Percentiles rank a stretch among this genome's conserved stretches.
Conservation (phyloP, 2,329 filamentous ascomycete genomes). For the Ceratocystis diversiconidia region DNA sequence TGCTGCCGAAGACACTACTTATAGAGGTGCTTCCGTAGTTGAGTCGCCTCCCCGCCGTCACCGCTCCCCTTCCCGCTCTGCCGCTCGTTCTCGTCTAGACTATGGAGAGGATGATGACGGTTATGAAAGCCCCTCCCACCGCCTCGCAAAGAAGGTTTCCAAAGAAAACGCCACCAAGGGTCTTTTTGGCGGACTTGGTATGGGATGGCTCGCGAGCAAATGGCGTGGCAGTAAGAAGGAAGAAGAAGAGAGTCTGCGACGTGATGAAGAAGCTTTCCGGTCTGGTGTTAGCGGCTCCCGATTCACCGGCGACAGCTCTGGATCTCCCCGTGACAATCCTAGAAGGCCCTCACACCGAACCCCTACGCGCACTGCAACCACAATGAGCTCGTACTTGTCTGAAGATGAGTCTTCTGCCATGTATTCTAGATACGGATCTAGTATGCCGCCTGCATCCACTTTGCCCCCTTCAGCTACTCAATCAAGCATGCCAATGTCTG, state of each 20-base stretch:
- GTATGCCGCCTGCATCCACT: not conserved
- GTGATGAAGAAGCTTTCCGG: slow-evolving; percentile 39
- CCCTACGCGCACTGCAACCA: slow-evolving; percentile 9
- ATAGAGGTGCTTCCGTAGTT: slow-evolving; percentile 11
- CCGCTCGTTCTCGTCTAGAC: slow-evolving; percentile 30
- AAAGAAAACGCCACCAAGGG: slow-evolving; percentile 36
- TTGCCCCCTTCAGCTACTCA: slow-evolving; percentile 6
- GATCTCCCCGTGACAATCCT: slow-evolving; percentile 14
- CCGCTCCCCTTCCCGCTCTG: slow-evolving; percentile 9
- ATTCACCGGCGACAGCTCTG: slow-evolving; percentile 54
- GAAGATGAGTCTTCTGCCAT: slow-evolving; percentile 6
- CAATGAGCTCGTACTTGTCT: slow-evolving; percentile 10
- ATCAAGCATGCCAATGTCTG: slow-evolving; percentile 10
- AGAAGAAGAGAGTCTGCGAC: slow-evolving; percentile 32
- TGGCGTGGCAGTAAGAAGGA: slow-evolving; percentile 41
- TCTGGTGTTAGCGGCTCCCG: slow-evolving; percentile 47
- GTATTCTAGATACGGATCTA: slow-evolving; percentile 2
- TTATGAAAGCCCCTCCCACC: slow-evolving; percentile 42
- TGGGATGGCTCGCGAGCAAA: slow-evolving; percentile 55
- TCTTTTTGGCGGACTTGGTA: slow-evolving; percentile 45
- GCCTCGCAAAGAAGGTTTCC: slow-evolving; percentile 24
- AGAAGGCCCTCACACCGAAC: slow-evolving; percentile 22
- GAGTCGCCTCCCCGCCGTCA: slow-evolving; percentile 11
- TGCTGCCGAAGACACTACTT: slow-evolving; percentile 11
- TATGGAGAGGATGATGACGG: slow-evolving; percentile 17